Percentiles rank a stretch among this genome's conserved stretches.
Evolutionary conservation across 164 flowering plant genomes (phyloP).

Genomic region (Stephania japonica): DNA sequence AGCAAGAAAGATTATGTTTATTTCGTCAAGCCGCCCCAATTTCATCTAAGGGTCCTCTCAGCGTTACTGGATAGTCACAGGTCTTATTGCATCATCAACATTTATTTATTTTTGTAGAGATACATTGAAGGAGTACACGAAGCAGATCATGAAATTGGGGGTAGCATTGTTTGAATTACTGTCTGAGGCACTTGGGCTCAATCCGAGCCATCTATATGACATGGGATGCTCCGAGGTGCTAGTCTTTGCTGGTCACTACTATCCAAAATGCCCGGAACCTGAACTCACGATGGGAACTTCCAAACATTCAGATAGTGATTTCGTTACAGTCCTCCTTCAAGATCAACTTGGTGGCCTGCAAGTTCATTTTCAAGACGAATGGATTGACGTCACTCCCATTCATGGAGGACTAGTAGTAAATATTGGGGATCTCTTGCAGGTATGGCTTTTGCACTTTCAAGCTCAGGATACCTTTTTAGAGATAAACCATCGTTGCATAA

Average conservation of each 20-base stretch:
- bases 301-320: conserved; percentile 29
- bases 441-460: background rate
- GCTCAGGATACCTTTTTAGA: no score
- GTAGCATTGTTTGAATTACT: no score
- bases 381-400: conserved; percentile 23
- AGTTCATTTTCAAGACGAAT: conserved; percentile 16
- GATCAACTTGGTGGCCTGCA: conserved; percentile 23
- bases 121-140: conserved; percentile 18
- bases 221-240: conserved; percentile 19
- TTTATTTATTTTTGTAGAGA: conserved; percentile 13
- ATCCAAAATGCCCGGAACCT: conserved; percentile 26
- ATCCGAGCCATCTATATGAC: conserved; percentile 14
- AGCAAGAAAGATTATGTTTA: no score
- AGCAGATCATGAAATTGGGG: conserved; percentile 19
- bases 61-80: no score
- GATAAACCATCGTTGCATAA: no score
- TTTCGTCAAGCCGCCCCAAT: no score
- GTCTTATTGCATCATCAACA: no score
- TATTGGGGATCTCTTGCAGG: conserved; percentile 25
- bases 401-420: conserved; percentile 23
- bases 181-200: conserved; percentile 30
- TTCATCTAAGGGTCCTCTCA: no score
- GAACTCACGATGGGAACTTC: conserved; percentile 12
- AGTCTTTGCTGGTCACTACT: conserved; percentile 7
- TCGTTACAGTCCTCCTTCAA: conserved; percentile 37